These are phyloP conservation scores for Rhexocercosporidium sp. DNA, from an alignment of 2,329 filamentous ascomycete genomes.

Conservation along the genomic window DNA sequence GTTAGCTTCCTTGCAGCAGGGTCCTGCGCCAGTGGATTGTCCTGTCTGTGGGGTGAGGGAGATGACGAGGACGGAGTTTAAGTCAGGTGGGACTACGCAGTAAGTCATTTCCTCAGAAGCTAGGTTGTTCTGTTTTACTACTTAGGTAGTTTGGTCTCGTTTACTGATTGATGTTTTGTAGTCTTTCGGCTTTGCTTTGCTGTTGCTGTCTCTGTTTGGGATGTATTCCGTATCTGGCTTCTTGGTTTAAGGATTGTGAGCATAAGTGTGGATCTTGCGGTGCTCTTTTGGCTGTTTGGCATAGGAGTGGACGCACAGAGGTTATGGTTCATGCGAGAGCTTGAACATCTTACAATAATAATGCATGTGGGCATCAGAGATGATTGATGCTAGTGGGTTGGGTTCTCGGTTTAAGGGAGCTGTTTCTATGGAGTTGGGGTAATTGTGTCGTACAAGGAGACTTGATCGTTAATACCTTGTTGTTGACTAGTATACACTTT, in stretches of 20 bases:
- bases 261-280: constrained; percentile 51
- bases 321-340: constrained; percentile 33
- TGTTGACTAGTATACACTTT: not conserved
- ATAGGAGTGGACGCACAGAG: constrained; percentile 48
- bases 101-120: constrained; percentile 15
- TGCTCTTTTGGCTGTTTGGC: constrained; percentile 48
- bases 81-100: constrained; percentile 32
- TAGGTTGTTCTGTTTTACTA: not conserved
- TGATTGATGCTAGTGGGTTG: not conserved
- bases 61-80: constrained; percentile 29
- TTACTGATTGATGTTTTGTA: constrained; percentile 6
- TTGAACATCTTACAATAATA: not conserved
- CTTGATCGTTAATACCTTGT: not conserved
- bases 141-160: not conserved
- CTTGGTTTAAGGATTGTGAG: constrained; percentile 50
- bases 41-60: constrained; percentile 32
- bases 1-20: constrained; percentile 24
- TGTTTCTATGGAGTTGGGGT: not conserved
- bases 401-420: not conserved
- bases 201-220: constrained; percentile 42
- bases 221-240: constrained; percentile 50
- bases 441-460: not conserved
- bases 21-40: constrained; percentile 31
- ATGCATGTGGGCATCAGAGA: not conserved
- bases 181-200: constrained; percentile 31